These are phyloP conservation scores for Magnolia officinalis DNA, from an alignment of 164 flowering plant species.

Conservation along the genomic window DNA sequence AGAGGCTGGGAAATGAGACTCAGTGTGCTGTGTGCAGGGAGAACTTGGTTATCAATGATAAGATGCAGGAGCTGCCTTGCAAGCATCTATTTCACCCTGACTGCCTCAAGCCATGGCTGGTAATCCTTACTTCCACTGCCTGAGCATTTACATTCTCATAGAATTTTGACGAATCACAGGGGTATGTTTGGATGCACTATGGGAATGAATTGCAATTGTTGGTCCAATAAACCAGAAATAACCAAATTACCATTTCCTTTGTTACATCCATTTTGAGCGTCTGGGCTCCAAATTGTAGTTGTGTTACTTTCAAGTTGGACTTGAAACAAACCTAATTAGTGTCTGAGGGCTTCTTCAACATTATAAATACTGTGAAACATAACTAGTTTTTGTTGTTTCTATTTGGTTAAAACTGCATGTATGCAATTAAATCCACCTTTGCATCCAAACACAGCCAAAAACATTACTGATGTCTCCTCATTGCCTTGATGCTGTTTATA, in stretches of 20 bases:
- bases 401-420: no score
- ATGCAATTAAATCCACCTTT: no score
- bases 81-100: constrained; percentile 86
- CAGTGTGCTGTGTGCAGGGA: constrained; percentile 87
- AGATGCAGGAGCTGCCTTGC: constrained; percentile 98
- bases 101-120: constrained; percentile 99
- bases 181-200: neutral
- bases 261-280: neutral
- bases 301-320: no score
- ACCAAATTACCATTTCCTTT: neutral
- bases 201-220: neutral
- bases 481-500: no score
- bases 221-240: neutral
- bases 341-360: no score
- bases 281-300: neutral
- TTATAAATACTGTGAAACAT: no score
- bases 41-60: constrained; percentile 55
- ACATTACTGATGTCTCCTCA: no score
- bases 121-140: constrained; percentile 13
- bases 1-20: constrained; percentile 58
- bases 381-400: no score
- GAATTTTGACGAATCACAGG: neutral
- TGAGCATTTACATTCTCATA: neutral
- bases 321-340: no score
- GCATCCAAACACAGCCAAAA: no score